Evolutionary conservation across 2,329 filamentous ascomycete species (phyloP).

Genomic region (Neofusicoccum sp.): DNA sequence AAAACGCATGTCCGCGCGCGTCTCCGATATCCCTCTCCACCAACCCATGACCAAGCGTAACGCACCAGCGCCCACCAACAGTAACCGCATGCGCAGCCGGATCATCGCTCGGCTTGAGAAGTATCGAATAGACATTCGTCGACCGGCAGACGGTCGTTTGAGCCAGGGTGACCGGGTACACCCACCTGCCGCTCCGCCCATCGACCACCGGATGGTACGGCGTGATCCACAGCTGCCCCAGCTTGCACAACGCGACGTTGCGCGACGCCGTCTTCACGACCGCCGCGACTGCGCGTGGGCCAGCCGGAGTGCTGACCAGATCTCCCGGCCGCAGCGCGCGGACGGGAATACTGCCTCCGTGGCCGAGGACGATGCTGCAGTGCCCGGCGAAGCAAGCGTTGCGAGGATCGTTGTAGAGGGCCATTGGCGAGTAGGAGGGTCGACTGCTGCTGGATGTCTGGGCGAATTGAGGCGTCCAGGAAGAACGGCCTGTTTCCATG

Average conservation of each 20-base stretch:
- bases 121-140: slow-evolving; percentile 56
- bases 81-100: slow-evolving; percentile 52
- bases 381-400: slow-evolving; percentile 56
- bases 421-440: slow-evolving; percentile 36
- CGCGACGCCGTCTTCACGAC: slow-evolving; percentile 53
- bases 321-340: slow-evolving; percentile 47
- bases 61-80: slow-evolving; percentile 47
- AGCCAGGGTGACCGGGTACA: slow-evolving; percentile 46
- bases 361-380: slow-evolving; percentile 48
- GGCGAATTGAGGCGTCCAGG: slow-evolving; percentile 50
- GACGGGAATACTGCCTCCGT: slow-evolving; percentile 42
- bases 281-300: slow-evolving; percentile 49
- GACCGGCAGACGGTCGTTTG: slow-evolving; percentile 42
- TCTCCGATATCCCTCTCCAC: slow-evolving; percentile 34
- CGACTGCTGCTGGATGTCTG: slow-evolving; percentile 29
- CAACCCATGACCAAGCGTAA: slow-evolving; percentile 60
- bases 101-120: slow-evolving; percentile 50
- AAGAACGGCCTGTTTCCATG: slow-evolving; percentile 58
- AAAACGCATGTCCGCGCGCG: slow-evolving; percentile 53
- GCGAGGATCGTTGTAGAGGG: slow-evolving; percentile 41
- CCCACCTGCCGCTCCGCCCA: slow-evolving; percentile 40
- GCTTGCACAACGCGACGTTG: slow-evolving; percentile 43
- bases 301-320: slow-evolving; percentile 45
- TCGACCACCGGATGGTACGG: slow-evolving; percentile 59
- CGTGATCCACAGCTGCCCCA: slow-evolving; percentile 54